A percentile compares a stretch with the other conserved stretches of the same genome.
These are phyloP conservation scores for Meira miltonrushii DNA, from an alignment of 1,284 basidiomycete genomes.

Conservation along the genomic window DNA sequence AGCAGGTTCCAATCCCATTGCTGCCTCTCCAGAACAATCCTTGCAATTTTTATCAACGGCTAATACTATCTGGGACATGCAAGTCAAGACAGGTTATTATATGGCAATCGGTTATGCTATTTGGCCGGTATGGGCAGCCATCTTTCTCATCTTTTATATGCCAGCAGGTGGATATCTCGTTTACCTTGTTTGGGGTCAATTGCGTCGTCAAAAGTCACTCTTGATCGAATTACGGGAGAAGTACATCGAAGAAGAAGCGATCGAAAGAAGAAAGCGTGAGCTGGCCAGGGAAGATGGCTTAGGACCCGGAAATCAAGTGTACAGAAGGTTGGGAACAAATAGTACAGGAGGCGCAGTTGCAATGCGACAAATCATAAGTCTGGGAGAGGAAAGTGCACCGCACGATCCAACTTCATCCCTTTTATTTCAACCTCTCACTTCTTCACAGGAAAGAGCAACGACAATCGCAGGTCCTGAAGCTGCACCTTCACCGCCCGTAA, in stretches of 20 bases:
- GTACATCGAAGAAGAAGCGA: constrained; percentile 16
- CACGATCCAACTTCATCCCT: constrained; percentile 2
- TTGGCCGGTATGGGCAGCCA: constrained; percentile 32
- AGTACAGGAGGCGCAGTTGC: not conserved
- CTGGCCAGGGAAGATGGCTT: constrained; percentile 9
- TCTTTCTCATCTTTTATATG: constrained; percentile 38
- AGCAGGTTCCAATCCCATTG: not conserved
- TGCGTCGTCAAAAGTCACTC: constrained; percentile 19
- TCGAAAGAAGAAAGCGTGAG: constrained; percentile 12
- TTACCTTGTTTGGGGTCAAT: constrained; percentile 24
- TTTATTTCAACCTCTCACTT: constrained; percentile 16
- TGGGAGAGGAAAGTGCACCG: not conserved
- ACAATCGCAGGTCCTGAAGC: not conserved
- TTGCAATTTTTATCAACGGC: constrained; percentile 15
- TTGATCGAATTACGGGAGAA: constrained; percentile 19
- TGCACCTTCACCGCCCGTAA: constrained; percentile 1
- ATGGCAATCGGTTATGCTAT: constrained; percentile 24
- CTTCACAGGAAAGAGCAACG: not conserved
- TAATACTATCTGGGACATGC: constrained; percentile 19
- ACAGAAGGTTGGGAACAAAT: not conserved
- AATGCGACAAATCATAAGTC: no score
- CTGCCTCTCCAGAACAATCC: constrained; percentile 12
- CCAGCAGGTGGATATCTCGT: constrained; percentile 35
- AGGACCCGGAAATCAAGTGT: not conserved
- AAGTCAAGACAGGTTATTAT: constrained; percentile 24